These are phyloP conservation scores for Auxenochlorella protothecoides DNA, from an alignment of 139 green algal genomes.

Conservation along the genomic window DNA sequence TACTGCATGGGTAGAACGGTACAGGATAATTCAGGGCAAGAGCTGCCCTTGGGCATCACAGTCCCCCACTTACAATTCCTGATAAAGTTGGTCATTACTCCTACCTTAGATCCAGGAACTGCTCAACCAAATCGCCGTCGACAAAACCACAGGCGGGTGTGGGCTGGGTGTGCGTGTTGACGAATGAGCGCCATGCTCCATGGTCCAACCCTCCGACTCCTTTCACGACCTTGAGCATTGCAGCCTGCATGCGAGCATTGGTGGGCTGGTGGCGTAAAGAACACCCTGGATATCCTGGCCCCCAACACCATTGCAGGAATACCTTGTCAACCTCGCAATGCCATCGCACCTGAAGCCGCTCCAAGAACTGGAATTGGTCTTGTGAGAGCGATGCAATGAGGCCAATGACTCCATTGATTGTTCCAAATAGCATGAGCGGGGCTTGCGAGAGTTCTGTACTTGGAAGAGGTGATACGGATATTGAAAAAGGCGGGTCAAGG, in stretches of 20 bases:
- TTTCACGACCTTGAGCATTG: conserved; percentile 52
- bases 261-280: neutral
- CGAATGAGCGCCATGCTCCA: conserved; percentile 69
- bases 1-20: neutral
- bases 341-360: conserved; percentile 47
- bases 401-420: conserved; percentile 80
- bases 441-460: conserved; percentile 37
- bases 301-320: neutral
- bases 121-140: conserved; percentile 92
- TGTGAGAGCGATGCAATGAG: conserved; percentile 72
- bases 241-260: conserved; percentile 20
- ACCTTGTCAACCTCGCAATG: neutral
- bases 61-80: neutral
- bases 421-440: conserved; percentile 80
- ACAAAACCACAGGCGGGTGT: conserved; percentile 57
- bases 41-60: neutral
- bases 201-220: conserved; percentile 85
- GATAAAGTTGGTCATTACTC: neutral
- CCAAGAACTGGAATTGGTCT: conserved; percentile 55
- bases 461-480: too few species aligned
- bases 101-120: conserved; percentile 73
- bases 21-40: neutral
- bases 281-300: neutral
- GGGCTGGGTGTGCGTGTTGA: conserved; percentile 50
- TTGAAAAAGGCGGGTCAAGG: too few species aligned